Evolutionary conservation across 208 protist species (phyloP), one percentile per base, ranked within the genome.

Genomic region (Phytomonas sp.): DNA sequence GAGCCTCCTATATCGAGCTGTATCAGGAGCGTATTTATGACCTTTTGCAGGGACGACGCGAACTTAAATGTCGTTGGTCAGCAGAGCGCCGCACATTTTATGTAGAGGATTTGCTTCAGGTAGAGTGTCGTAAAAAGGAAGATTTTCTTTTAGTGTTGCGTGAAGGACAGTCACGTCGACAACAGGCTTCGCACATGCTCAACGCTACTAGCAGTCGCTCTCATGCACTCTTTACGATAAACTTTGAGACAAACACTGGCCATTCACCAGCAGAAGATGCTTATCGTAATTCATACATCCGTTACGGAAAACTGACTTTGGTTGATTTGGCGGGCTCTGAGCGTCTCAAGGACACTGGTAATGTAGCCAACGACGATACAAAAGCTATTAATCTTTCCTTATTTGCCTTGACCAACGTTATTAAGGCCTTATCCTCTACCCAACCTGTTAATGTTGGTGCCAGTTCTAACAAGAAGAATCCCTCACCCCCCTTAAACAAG

Each of bases 321-420:
- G 88, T 97, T 23, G 96, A 98, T 71, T 84, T 98, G 29, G 96
- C 96, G 14, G 96, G 96, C 14, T 94, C 87, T n/a, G 94, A 98
- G 79, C 76, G 94, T 32, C 79, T 97, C 67, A 86, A 82, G 72
- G 82, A 91, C 40, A 94, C 95, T n/a, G 84, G 82, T 19, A 92
- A 81, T 49, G 72, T 67, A 33, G 86, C 80, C 37, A 71, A 14
- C 12, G 69, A 66, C 23, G 94, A 97, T 67, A 93, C 89, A 60
- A 86, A 89, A 60, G 83, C 81, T 31, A 97, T 97, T 69, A 97
- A 97, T 74, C 84, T 83, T 67, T 94, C 86, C 6, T 83, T 97
- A 56, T 94, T 92, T 69, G 94, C 91, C 0, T 84, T 98, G 4
- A 88, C 92, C 56, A 90, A 90, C 73, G 94, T 97, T 29, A 80